phyloP scores from a whole-genome alignment of 2,329 filamentous ascomycete species.

The Alternaria sp. region DNA sequence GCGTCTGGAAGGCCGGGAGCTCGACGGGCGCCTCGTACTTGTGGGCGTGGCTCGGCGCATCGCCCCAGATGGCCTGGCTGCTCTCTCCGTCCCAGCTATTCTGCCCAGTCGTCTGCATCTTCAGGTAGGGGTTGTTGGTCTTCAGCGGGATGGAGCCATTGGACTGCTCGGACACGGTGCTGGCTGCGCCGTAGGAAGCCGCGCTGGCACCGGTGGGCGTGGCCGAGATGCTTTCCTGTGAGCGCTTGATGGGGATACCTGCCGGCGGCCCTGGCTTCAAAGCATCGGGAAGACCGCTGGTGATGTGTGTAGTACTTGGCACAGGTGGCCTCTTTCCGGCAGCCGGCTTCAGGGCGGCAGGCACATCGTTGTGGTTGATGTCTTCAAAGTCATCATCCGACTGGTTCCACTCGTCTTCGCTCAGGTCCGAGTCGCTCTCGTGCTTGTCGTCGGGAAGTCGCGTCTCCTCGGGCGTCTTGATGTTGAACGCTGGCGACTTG shows the following conservation, averaged over 20 bases:
- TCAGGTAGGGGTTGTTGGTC: conserved; percentile 55
- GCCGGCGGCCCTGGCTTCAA: conserved; percentile 41
- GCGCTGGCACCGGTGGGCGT: conserved; percentile 39
- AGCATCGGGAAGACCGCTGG: conserved; percentile 33
- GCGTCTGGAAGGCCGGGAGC: conserved; percentile 51
- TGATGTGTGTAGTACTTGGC: conserved; percentile 12
- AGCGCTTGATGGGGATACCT: conserved; percentile 39
- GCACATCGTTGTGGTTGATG: conserved; percentile 38
- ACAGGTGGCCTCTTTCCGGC: conserved; percentile 36
- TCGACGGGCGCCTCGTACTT: conserved; percentile 48
- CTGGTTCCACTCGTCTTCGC: conserved; percentile 43
- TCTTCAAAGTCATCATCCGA: conserved; percentile 46
- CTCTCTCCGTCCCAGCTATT: conserved; percentile 45
- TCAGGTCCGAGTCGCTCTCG: conserved; percentile 38
- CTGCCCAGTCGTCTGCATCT: conserved; percentile 47
- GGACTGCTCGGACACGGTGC: conserved; percentile 38
- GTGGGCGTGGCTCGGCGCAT: conserved; percentile 31
- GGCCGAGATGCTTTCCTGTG: conserved; percentile 35
- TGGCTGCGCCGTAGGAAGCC: conserved; percentile 36
- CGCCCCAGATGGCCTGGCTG: conserved; percentile 50
- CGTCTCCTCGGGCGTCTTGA: conserved; percentile 40
- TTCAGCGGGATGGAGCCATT: conserved; percentile 41
- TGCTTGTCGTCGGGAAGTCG: conserved; percentile 27
- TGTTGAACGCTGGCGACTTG: conserved; percentile 49
- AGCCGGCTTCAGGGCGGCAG: conserved; percentile 45